phyloP scores from a whole-genome alignment of 2,329 filamentous ascomycete genomes.

The Cladophialophora yegresii region DNA sequence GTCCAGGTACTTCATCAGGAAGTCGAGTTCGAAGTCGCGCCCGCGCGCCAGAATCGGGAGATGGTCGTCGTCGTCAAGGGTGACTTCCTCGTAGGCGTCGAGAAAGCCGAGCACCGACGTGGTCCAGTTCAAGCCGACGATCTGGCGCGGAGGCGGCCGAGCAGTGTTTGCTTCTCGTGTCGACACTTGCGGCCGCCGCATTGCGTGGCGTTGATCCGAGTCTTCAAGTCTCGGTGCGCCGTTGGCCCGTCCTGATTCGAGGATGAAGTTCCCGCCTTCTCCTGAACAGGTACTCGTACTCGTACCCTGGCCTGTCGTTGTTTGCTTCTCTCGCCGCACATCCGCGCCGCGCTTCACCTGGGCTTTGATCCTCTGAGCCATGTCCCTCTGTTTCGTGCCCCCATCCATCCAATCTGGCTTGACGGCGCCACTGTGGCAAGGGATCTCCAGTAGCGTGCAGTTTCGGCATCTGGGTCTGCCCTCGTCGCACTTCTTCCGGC shows the following conservation, averaged over 20 bases:
- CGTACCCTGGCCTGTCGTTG: constrained; percentile 2
- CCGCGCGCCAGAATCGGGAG: constrained; percentile 13
- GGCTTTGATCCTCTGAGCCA: constrained; percentile 56
- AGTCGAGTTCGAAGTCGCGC: constrained; percentile 36
- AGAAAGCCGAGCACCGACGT: constrained; percentile 9
- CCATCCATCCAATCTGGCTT: constrained; percentile 64
- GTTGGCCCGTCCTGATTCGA: constrained; percentile 1
- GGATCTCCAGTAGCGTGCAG: constrained; percentile 58
- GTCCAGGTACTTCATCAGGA: constrained; percentile 63
- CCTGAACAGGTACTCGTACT: constrained; percentile 8
- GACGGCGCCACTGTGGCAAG: constrained; percentile 54
- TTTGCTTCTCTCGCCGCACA: constrained; percentile 42
- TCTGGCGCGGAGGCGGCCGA: neutral
- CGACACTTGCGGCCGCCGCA: neutral
- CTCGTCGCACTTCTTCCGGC: constrained; percentile 65
- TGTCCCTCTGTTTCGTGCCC: constrained; percentile 52
- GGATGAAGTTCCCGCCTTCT: constrained; percentile 4
- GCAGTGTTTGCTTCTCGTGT: neutral
- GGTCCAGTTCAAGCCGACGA: neutral
- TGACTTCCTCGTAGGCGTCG: constrained; percentile 17
- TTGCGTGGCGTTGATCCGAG: neutral
- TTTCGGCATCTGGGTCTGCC: constrained; percentile 54
- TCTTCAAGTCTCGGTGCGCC: too few species aligned
- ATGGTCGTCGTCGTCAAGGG: too few species aligned
- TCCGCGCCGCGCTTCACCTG: constrained; percentile 59